These are phyloP conservation scores for Aschersonia sp. DNA, from an alignment of 2,329 filamentous ascomycete species.

Conservation along the genomic window DNA sequence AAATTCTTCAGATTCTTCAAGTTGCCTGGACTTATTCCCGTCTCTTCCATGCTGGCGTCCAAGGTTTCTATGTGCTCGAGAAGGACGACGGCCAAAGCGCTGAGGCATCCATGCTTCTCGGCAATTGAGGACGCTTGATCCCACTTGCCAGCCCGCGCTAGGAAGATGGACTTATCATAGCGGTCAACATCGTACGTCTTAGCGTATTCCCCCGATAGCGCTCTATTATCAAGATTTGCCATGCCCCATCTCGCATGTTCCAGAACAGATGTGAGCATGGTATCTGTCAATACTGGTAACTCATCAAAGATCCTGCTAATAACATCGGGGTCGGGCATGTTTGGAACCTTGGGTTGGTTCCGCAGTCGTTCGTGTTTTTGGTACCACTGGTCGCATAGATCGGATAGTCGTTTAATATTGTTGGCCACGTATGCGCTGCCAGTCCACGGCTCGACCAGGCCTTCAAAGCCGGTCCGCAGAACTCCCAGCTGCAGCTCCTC, in stretches of 20 bases:
- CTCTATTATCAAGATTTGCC: conserved; percentile 26
- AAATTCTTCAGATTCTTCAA: conserved; percentile 16
- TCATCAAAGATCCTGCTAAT: conserved; percentile 31
- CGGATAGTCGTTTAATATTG: conserved; percentile 44
- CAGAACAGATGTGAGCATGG: conserved; percentile 37
- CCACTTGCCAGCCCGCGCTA: conserved; percentile 41
- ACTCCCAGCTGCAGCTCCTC: conserved; percentile 55
- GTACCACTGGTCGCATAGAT: conserved; percentile 42
- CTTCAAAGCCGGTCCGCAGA: conserved; percentile 47
- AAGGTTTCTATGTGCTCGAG: conserved; percentile 35
- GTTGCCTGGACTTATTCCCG: conserved; percentile 14
- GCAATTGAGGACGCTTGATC: conserved; percentile 43
- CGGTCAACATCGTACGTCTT: conserved; percentile 35
- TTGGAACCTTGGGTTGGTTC: conserved; percentile 15
- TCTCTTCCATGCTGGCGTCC: conserved; percentile 13
- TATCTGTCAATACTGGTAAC: conserved; percentile 36
- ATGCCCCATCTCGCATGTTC: conserved; percentile 38
- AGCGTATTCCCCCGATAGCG: conserved; percentile 28
- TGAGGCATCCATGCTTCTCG: conserved; percentile 40
- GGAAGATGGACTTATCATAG: conserved; percentile 34
- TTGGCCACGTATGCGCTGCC: conserved; percentile 50
- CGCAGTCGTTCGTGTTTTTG: conserved; percentile 25
- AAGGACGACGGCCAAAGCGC: conserved; percentile 40
- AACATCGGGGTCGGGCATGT: conserved; percentile 22
- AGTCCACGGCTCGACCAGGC: conserved; percentile 75